These are phyloP conservation scores for Colletotrichum sp. DNA, from an alignment of 2,329 filamentous ascomycete species.

Conservation along the genomic window DNA sequence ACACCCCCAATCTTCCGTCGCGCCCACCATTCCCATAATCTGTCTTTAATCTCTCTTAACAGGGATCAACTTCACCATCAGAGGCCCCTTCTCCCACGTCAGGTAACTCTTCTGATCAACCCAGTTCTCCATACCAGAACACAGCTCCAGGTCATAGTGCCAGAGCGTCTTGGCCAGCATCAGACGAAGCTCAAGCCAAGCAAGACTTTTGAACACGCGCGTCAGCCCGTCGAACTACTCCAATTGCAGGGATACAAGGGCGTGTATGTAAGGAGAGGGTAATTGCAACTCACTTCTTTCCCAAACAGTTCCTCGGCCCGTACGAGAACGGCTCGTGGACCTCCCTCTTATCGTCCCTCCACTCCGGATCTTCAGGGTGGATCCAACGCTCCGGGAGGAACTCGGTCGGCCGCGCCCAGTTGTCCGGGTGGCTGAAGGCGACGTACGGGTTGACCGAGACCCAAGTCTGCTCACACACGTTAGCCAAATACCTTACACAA, in stretches of 20 bases:
- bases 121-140: constrained; percentile 39
- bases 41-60: background rate
- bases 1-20: background rate
- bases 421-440: constrained; percentile 6
- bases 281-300: constrained; percentile 40
- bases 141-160: constrained; percentile 52
- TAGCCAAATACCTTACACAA: background rate
- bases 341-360: constrained; percentile 41
- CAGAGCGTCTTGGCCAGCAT: constrained; percentile 52
- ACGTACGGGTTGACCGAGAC: constrained; percentile 15
- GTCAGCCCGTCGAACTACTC: background rate
- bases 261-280: background rate
- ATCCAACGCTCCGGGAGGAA: constrained; percentile 55
- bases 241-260: background rate
- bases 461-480: background rate
- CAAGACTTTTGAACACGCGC: constrained; percentile 38
- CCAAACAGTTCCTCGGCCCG: constrained; percentile 55
- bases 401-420: constrained; percentile 48
- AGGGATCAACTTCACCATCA: constrained; percentile 9
- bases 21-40: rapidly evolving
- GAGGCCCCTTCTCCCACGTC: constrained; percentile 36
- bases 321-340: constrained; percentile 53
- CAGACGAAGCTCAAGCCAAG: constrained; percentile 55
- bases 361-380: constrained; percentile 8
- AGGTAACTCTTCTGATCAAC: constrained; percentile 41